These are phyloP conservation scores for Fraxinus angustifolia DNA, from an alignment of 305 asterid species.

Conservation along the genomic window DNA sequence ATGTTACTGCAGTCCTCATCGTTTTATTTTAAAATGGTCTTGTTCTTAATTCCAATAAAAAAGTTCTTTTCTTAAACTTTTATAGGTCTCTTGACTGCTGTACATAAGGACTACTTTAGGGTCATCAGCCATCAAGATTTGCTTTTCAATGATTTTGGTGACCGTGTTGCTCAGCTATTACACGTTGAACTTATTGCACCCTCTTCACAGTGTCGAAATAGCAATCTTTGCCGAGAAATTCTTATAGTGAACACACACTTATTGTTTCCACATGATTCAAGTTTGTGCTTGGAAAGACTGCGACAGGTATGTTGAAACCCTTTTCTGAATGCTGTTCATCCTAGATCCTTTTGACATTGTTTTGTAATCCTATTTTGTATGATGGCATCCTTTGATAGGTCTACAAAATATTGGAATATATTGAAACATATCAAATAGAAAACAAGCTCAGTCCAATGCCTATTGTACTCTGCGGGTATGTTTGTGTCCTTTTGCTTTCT, in stretches of 20 bases:
- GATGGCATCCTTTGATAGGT: conserved; percentile 43
- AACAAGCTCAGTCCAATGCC: conserved; percentile 87
- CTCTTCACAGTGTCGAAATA: conserved; percentile 41
- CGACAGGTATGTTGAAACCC: conserved; percentile 65
- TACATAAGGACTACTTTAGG: conserved; percentile 77
- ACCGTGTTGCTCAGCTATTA: conserved; percentile 91
- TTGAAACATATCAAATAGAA: conserved; percentile 86
- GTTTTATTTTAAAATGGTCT: not conserved
- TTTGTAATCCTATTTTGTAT: not conserved
- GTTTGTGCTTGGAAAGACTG: conserved; percentile 81
- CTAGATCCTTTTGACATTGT: not conserved
- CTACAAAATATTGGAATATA: conserved; percentile 76
- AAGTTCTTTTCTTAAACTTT: not conserved
- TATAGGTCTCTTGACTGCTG: conserved; percentile 83
- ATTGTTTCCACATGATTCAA: conserved; percentile 33
- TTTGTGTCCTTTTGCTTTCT: conserved; percentile 4
- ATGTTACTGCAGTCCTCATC: not conserved
- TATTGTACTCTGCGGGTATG: conserved; percentile 85
- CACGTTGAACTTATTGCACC: conserved; percentile 75
- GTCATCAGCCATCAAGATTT: conserved; percentile 63
- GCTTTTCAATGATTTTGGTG: conserved; percentile 95
- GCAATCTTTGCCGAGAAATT: conserved; percentile 65
- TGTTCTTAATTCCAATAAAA: not conserved
- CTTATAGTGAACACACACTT: conserved; percentile 87
- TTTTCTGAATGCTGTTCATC: not conserved